phyloP scores from a whole-genome alignment of 1,139 yeast species.

The Debaryomycetaceae sp. region DNA sequence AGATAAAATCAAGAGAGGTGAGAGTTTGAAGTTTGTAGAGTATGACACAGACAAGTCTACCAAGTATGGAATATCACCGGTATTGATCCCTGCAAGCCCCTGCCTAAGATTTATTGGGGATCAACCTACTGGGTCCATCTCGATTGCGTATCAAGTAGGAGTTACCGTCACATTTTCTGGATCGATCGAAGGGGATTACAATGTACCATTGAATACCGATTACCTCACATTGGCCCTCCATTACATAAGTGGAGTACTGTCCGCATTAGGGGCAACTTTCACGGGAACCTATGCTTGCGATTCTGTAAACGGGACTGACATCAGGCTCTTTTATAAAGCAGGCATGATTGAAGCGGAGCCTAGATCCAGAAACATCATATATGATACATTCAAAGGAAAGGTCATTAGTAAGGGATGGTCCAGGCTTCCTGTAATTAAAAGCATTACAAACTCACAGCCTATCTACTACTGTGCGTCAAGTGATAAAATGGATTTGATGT shows the following conservation, averaged over 20 bases:
- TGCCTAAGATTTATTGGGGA: slow-evolving; percentile 13
- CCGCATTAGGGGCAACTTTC: slow-evolving; percentile 7
- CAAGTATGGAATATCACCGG: slow-evolving; percentile 6
- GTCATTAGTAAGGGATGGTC: slow-evolving; percentile 10
- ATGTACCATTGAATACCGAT: slow-evolving; percentile 1
- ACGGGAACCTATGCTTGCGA: slow-evolving; percentile 14
- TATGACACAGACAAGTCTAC: slow-evolving; percentile 3
- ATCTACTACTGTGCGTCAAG: slow-evolving; percentile 16
- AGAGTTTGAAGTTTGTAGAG: slow-evolving; percentile 7
- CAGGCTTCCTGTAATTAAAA: slow-evolving; percentile 7
- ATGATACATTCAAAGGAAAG: slow-evolving; percentile 5
- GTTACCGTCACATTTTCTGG: slow-evolving; percentile 4
- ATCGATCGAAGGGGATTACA: slow-evolving; percentile 1
- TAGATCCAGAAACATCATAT: slow-evolving; percentile 7
- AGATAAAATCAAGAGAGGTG: slow-evolving; percentile 2
- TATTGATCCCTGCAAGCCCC: slow-evolving; percentile 16
- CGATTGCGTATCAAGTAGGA: slow-evolving; percentile 8
- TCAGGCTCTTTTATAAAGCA: slow-evolving; percentile 16
- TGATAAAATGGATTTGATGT: slow-evolving; percentile 13
- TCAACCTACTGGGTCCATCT: slow-evolving; percentile 13
- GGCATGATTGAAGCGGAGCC: slow-evolving; percentile 9
- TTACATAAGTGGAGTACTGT: slow-evolving; percentile 3
- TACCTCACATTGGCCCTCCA: slow-evolving; percentile 2
- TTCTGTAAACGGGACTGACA: slow-evolving; percentile 9
- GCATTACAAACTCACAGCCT: slow-evolving; percentile 11